Evolutionary conservation across 1,284 basidiomycete species (phyloP), one percentile per base, ranked within the genome.

Genomic region (Psilocybe mexicana): DNA sequence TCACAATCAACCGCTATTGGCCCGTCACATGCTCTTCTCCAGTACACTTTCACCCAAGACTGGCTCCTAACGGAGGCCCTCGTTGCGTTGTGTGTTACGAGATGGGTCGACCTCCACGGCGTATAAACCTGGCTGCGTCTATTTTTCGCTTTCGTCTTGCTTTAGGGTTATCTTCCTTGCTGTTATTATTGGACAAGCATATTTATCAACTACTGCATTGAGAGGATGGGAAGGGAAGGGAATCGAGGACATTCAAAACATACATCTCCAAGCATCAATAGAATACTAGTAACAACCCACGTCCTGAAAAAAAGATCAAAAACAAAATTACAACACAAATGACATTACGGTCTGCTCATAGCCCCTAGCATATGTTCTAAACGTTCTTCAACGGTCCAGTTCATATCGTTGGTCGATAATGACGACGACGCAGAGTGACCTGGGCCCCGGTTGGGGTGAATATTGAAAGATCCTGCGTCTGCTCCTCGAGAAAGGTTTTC

Each of bases 401-500:
- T 77, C 57, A 77, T 74, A 58, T 88, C 86, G 55, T 81, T 74
- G 33, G 84, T 84, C 35, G 88, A 85, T 57, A 88, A 65, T 33
- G 88, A 90, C 38, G 83, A 84, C 47, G 82, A 76, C 18, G 78
- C 70, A 40, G 84, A 85, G 67, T 84, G 85, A 47, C 78, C 80
- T 62, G 71, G 69, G 61, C 67, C 68, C 58, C 62, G 61, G 35
- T 62, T 72, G 30, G 74, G 73, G 52, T 72, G 56, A 67, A 92
- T 84, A 67, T 92, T 92, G 76, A 92, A 92, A 28, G 90, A 87
- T 45, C 90, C 91, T 49, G 89, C 80, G 63, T 93, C 90, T 76
- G 84, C 83, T 40, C 85, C 87, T 70, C 85, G 85, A 51, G 90
- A 91, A 65, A 93, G 81, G 66, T 77, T 85, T 67, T 93, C 90